Evolutionary conservation across 352 stramenopile genomes (phyloP).

Genomic region (Globisporangium paroecandrum): DNA sequence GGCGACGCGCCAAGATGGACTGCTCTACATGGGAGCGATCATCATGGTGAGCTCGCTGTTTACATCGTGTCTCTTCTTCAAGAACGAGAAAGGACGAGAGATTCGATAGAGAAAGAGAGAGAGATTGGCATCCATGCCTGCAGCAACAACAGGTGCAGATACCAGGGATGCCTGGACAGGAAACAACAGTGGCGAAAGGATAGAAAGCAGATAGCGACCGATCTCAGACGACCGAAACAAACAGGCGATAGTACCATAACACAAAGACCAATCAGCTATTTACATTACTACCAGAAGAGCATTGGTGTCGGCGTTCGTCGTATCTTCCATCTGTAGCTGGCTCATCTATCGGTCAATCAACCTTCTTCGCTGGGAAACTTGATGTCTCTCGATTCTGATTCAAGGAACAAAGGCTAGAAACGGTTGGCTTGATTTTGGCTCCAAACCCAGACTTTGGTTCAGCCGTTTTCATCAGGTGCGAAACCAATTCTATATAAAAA

Average conservation of each 20-base stretch:
- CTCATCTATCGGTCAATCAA: not conserved
- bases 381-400: not conserved
- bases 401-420: not conserved
- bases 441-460: not conserved
- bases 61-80: slow-evolving; percentile 38
- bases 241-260: not conserved
- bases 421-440: not conserved
- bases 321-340: not conserved
- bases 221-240: not conserved
- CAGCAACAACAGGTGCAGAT: not conserved
- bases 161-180: not conserved
- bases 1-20: slow-evolving; percentile 26
- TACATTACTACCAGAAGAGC: not conserved
- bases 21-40: slow-evolving; percentile 62
- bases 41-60: slow-evolving; percentile 48
- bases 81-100: slow-evolving; percentile 28
- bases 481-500: slow-evolving; percentile 3
- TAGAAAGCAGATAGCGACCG: not conserved
- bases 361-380: not conserved
- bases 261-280: not conserved
- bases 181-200: not conserved
- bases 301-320: not conserved
- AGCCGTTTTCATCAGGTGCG: not conserved
- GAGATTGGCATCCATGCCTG: not conserved
- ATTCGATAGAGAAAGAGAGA: slow-evolving; percentile 7